Conservation (phyloP, 2,329 filamentous ascomycete genomes). For the Cladobotryum mycophilum region DNA sequence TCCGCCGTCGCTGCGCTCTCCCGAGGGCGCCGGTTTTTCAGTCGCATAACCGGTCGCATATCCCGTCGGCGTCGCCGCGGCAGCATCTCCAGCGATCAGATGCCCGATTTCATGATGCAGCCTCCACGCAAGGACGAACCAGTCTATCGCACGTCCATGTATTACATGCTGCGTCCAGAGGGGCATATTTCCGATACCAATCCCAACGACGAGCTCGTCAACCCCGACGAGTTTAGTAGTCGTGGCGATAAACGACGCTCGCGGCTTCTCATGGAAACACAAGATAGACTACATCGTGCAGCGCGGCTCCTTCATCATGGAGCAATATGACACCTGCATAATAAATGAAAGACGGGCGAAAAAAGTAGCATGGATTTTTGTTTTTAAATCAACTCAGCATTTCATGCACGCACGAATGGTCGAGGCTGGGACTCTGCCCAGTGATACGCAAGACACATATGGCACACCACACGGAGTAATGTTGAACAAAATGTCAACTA, state of each 20-base stretch:
- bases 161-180: constrained; percentile 17
- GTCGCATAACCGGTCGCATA: constrained; percentile 17
- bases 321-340: background rate
- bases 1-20: constrained; percentile 18
- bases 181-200: constrained; percentile 12
- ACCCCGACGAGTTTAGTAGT: constrained; percentile 19
- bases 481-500: too few relatives aligned
- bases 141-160: constrained; percentile 30
- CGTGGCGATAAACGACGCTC: constrained; percentile 15
- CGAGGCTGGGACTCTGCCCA: too few relatives aligned
- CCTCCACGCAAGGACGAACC: constrained; percentile 10
- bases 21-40: constrained; percentile 19
- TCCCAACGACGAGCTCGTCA: constrained; percentile 17
- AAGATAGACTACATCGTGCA: constrained; percentile 36
- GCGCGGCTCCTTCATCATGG: constrained; percentile 30
- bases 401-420: too few relatives aligned
- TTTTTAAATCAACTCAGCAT: too few relatives aligned
- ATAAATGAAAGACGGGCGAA: background rate
- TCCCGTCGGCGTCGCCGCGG: constrained; percentile 14
- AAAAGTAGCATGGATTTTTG: too few relatives aligned
- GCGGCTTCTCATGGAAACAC: constrained; percentile 28
- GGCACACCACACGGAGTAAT: too few relatives aligned
- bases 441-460: too few relatives aligned
- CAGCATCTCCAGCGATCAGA: constrained; percentile 13
- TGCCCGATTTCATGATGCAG: constrained; percentile 9